A percentile compares a stretch with the other conserved stretches of the same genome.
These are phyloP conservation scores for Solanum chmielewskii DNA, from an alignment of 257 asterid genomes.

Conservation along the genomic window DNA sequence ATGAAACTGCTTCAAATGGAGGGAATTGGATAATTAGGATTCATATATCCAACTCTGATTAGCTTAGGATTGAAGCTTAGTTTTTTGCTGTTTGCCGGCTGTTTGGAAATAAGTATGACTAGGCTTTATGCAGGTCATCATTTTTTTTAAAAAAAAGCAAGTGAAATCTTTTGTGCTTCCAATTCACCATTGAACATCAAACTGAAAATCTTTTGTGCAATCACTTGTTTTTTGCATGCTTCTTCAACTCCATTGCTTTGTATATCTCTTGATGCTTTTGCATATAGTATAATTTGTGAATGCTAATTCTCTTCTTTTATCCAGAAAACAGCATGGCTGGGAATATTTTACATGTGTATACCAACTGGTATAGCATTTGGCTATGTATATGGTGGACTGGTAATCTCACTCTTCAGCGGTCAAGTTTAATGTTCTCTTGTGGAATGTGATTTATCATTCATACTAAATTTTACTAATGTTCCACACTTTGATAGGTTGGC, in stretches of 20 bases:
- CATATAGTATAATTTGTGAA: neutral
- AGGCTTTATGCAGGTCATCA: neutral
- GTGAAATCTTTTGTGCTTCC: neutral
- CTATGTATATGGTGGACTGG: conserved; percentile 94
- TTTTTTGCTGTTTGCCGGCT: neutral
- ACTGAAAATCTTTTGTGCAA: neutral
- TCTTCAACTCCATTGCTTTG: neutral
- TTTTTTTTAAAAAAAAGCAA: neutral
- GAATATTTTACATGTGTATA: conserved; percentile 95
- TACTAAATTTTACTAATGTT: neutral
- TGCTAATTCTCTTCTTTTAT: neutral
- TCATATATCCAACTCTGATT: neutral
- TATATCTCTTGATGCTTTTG: neutral
- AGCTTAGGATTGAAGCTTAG: neutral
- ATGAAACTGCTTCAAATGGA: neutral
- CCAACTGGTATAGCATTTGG: conserved; percentile 89
- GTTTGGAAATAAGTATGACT: neutral
- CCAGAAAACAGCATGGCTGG: conserved; percentile 94
- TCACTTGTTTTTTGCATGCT: neutral
- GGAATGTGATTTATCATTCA: neutral
- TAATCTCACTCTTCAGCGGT: conserved; percentile 11
- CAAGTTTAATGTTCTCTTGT: neutral
- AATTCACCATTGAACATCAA: neutral
- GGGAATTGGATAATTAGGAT: neutral
- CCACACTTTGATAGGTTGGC: conserved; percentile 31